These are phyloP conservation scores for Coniochaeta hoffmannii DNA, from an alignment of 2,329 filamentous ascomycete genomes.

Conservation along the genomic window DNA sequence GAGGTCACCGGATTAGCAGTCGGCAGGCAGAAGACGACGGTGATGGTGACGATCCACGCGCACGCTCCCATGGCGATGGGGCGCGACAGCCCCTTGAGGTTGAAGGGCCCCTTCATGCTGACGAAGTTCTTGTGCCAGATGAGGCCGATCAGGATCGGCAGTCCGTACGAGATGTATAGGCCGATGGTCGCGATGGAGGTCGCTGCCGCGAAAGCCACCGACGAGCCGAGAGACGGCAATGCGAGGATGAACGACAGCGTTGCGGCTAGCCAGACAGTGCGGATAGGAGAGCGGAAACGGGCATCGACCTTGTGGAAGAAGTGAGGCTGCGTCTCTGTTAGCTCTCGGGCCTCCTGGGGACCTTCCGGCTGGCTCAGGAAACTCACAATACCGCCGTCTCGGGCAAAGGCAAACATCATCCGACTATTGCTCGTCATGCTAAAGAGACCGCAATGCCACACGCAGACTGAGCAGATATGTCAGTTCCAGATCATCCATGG, in stretches of 20 bases:
- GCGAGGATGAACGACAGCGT: constrained; percentile 46
- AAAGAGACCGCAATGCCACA: constrained; percentile 55
- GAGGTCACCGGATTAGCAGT: constrained; percentile 45
- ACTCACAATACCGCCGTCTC: constrained; percentile 44
- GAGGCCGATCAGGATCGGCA: constrained; percentile 47
- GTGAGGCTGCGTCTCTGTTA: constrained; percentile 21
- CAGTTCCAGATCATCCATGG: not conserved
- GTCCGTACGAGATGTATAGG: constrained; percentile 50
- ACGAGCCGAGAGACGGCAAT: constrained; percentile 45
- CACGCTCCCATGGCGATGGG: constrained; percentile 39
- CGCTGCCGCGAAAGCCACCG: constrained; percentile 49
- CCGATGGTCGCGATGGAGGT: constrained; percentile 54
- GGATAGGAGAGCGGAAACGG: constrained; percentile 39
- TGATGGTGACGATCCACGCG: constrained; percentile 46
- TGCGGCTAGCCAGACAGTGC: constrained; percentile 49
- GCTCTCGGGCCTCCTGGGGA: not conserved
- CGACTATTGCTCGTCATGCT: constrained; percentile 48
- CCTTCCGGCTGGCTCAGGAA: not conserved
- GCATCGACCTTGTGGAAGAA: constrained; percentile 48
- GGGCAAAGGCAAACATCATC: constrained; percentile 53
- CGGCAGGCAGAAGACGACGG: constrained; percentile 50
- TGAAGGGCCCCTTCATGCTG: constrained; percentile 46
- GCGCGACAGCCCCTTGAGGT: constrained; percentile 36
- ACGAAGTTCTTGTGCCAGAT: constrained; percentile 42
- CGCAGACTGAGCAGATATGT: constrained; percentile 31